Evolutionary conservation across 1,284 basidiomycete genomes (phyloP).

Genomic region (Volvariella volvacea): DNA sequence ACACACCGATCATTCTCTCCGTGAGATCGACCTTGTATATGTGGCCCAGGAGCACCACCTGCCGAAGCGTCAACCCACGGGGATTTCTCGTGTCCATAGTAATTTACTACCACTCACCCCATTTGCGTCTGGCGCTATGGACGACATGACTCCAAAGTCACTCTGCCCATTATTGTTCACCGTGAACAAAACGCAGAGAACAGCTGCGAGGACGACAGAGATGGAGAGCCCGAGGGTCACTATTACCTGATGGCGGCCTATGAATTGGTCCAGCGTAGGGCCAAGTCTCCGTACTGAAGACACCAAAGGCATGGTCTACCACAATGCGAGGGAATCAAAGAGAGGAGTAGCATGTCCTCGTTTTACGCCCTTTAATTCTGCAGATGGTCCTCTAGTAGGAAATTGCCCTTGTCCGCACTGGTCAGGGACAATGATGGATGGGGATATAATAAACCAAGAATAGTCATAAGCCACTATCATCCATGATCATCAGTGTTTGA

Average conservation of each 20-base stretch:
- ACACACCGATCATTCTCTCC: not conserved
- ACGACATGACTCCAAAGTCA: not conserved
- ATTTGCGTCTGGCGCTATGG: not conserved
- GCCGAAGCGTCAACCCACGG: not conserved
- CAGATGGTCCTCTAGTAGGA: too few relatives aligned
- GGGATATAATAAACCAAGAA: too few relatives aligned
- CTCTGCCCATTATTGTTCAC: not conserved
- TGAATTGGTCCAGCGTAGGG: not conserved
- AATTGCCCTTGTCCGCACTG: too few relatives aligned
- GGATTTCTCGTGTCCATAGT: not conserved
- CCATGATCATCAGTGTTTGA: too few relatives aligned
- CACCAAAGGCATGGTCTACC: too few relatives aligned
- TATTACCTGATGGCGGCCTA: not conserved
- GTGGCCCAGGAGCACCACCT: not conserved
- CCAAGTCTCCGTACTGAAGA: too few relatives aligned
- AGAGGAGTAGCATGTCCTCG: too few relatives aligned
- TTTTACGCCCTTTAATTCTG: too few relatives aligned
- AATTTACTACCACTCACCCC: not conserved
- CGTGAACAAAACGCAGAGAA: not conserved
- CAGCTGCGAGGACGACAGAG: not conserved
- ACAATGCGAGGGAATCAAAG: too few relatives aligned
- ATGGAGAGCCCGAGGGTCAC: not conserved
- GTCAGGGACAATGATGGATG: too few relatives aligned
- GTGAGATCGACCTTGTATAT: not conserved
- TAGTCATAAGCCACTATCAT: too few relatives aligned